phyloP scores from a whole-genome alignment of 2,329 filamentous ascomycete species.

The Nemania abortiva region DNA sequence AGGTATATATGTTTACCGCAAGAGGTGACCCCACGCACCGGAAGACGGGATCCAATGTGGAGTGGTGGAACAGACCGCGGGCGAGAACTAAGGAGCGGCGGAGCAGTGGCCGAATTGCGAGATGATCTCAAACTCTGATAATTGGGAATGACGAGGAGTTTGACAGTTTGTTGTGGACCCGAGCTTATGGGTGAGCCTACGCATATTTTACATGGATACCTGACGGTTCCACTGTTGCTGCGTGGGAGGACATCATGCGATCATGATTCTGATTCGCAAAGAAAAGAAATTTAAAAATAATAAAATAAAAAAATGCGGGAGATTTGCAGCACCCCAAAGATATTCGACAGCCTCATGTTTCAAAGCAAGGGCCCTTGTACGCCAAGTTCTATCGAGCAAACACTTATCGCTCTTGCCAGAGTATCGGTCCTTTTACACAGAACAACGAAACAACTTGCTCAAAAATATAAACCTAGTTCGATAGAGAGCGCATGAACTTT shows the following conservation, averaged over 20 bases:
- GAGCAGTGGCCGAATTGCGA: conserved; percentile 25
- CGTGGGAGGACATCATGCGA: conserved; percentile 3
- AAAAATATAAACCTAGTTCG: neutral
- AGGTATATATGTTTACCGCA: neutral
- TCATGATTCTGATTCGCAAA: conserved; percentile 1
- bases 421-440: conserved; percentile 25
- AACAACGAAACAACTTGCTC: conserved; percentile 10
- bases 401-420: conserved; percentile 14
- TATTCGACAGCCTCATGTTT: conserved; percentile 22
- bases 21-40: conserved; percentile 18
- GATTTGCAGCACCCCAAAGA: conserved; percentile 7
- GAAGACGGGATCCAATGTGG: conserved; percentile 31
- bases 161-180: conserved; percentile 19
- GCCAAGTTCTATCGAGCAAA: neutral
- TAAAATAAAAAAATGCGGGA: conserved; percentile 4
- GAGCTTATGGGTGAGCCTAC: neutral
- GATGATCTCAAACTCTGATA: conserved; percentile 4
- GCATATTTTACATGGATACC: neutral
- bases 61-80: conserved; percentile 30
- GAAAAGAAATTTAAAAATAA: neutral
- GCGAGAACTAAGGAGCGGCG: conserved; percentile 19
- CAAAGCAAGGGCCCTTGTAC: neutral
- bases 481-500: neutral
- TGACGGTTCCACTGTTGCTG: neutral
- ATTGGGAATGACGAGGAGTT: conserved; percentile 14